Evolutionary conservation across 495 filamentous ascomycete species (phyloP).

Genomic region (Evernia prunastri): DNA sequence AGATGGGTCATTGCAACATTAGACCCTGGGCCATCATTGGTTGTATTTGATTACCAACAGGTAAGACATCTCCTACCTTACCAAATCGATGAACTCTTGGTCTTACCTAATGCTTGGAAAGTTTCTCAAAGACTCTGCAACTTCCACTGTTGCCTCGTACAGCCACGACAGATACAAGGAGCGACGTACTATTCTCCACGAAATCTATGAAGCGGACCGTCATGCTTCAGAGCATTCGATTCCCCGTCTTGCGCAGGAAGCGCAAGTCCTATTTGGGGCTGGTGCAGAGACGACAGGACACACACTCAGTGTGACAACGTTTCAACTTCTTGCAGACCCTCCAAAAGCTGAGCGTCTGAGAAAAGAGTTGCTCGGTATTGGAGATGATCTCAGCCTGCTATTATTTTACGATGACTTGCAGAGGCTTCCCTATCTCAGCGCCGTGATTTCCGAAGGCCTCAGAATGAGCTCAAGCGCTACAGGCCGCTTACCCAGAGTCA

Average conservation of each 20-base stretch:
- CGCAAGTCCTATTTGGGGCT: conserved; percentile 31
- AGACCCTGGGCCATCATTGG: not conserved
- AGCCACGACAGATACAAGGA: not conserved
- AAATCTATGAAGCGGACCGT: conserved; percentile 22
- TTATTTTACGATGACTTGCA: conserved; percentile 28
- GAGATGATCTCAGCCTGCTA: conserved; percentile 11
- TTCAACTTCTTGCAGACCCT: conserved; percentile 29
- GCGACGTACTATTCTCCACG: not conserved
- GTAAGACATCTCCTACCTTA: no score
- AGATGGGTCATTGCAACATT: not conserved
- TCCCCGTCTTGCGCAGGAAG: conserved; percentile 33
- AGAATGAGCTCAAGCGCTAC: conserved; percentile 29
- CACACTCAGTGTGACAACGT: conserved; percentile 28
- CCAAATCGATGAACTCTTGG: not conserved
- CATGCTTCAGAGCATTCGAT: conserved; percentile 27
- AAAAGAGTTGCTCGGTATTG: conserved; percentile 31
- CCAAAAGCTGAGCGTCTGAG: conserved; percentile 22
- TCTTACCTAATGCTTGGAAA: not conserved
- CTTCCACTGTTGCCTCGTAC: not conserved
- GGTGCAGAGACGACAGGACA: conserved; percentile 36
- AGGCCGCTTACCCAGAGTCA: conserved; percentile 34
- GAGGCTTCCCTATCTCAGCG: conserved; percentile 35
- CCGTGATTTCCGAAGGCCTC: conserved; percentile 38
- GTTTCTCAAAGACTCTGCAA: not conserved
- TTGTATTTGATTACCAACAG: not conserved